Conservation (phyloP, 805 yeast genomes). For the Clavispora santaluciae region DNA sequence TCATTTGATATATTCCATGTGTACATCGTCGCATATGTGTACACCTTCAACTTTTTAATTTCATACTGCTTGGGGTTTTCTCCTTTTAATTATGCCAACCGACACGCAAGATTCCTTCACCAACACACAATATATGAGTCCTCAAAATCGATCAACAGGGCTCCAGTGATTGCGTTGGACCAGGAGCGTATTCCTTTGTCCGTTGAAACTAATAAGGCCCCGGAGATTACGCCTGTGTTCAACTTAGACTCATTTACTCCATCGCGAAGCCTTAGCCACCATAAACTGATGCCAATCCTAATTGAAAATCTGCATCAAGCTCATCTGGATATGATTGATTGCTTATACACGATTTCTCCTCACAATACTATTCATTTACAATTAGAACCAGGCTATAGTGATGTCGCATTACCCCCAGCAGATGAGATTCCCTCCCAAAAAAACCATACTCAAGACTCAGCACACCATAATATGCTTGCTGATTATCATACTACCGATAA, state of each 20-base stretch:
- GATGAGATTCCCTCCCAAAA: background rate
- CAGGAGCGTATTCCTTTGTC: background rate
- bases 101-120: conserved; percentile 6
- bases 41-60: conserved; percentile 9
- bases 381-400: conserved; percentile 18
- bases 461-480: no score
- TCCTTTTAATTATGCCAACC: conserved; percentile 7
- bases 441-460: no score
- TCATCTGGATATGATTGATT: conserved; percentile 18
- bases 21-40: conserved; percentile 3
- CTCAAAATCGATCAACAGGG: background rate
- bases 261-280: background rate
- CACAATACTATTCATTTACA: conserved; percentile 34
- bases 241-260: conserved; percentile 6
- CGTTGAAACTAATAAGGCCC: background rate
- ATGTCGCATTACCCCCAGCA: background rate
- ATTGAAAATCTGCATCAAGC: conserved; percentile 1
- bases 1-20: background rate
- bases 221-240: conserved; percentile 7
- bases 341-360: conserved; percentile 37
- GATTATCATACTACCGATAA: background rate
- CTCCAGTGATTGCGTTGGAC: background rate
- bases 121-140: conserved; percentile 4
- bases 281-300: conserved; percentile 5
- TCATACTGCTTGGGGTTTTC: conserved; percentile 7